These are phyloP conservation scores for Leccinum insolens DNA, from an alignment of 1,284 basidiomycete genomes.

Conservation along the genomic window DNA sequence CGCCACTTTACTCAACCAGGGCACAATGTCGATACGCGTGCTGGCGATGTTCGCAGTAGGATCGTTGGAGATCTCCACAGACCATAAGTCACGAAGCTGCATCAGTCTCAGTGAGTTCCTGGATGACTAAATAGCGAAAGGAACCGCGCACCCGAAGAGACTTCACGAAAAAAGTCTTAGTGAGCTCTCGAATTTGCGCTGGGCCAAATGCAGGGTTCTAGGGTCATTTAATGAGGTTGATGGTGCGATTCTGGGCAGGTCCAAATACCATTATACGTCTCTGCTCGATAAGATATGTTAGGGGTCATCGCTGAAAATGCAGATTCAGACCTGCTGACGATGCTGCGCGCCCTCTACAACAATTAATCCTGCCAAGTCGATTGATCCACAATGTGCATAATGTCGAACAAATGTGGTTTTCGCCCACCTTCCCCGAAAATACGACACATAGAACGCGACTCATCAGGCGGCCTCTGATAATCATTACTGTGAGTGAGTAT, in stretches of 20 bases:
- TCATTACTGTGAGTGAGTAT: conserved; percentile 38
- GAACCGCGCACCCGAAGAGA: conserved; percentile 42
- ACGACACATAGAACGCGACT: conserved; percentile 22
- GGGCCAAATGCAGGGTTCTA: conserved; percentile 61
- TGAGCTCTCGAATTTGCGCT: conserved; percentile 54
- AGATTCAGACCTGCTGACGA: conserved; percentile 27
- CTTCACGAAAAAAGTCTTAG: conserved; percentile 56
- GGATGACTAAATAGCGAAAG: neutral
- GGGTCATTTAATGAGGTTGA: neutral
- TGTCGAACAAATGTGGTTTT: neutral
- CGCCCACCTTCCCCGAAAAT: conserved; percentile 36
- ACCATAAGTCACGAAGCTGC: conserved; percentile 53
- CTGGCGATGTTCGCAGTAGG: conserved; percentile 15
- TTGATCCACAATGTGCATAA: neutral
- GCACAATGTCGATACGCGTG: conserved; percentile 48
- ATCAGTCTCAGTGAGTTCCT: neutral
- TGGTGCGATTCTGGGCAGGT: neutral
- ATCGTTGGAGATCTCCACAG: conserved; percentile 32
- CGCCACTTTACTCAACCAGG: conserved; percentile 59
- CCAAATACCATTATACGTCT: conserved; percentile 25
- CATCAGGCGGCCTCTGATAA: conserved; percentile 37
- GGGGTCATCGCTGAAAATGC: neutral
- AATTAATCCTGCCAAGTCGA: neutral
- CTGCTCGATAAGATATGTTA: conserved; percentile 5
- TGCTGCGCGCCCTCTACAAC: conserved; percentile 27